These are phyloP conservation scores for Beauveria caledonica DNA, from an alignment of 2,329 filamentous ascomycete genomes.

Conservation along the genomic window DNA sequence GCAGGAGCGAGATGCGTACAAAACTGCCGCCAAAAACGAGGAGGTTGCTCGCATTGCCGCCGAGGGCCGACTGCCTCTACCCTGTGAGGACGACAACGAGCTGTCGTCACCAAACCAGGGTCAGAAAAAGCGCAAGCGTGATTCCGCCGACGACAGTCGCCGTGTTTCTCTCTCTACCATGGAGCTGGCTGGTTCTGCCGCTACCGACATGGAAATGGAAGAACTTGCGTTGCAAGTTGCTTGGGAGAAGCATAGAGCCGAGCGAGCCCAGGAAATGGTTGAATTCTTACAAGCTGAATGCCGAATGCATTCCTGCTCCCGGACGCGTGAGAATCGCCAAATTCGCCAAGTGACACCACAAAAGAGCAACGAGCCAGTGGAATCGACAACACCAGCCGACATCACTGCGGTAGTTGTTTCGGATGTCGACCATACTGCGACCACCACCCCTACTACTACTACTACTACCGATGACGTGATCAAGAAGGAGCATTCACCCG, in stretches of 20 bases:
- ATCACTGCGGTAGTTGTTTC: neutral
- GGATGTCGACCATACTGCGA: neutral
- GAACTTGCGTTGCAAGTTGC: constrained; percentile 44
- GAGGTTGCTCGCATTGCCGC: constrained; percentile 65
- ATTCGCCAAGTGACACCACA: neutral
- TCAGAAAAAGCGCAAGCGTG: constrained; percentile 17
- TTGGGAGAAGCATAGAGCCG: constrained; percentile 55
- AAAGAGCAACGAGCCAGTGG: neutral
- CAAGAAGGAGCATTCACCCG: neutral
- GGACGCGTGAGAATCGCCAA: constrained; percentile 32
- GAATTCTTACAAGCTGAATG: constrained; percentile 73
- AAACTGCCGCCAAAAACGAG: constrained; percentile 63
- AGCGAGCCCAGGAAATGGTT: constrained; percentile 62
- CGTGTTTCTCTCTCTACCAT: constrained; percentile 39
- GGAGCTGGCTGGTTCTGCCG: constrained; percentile 46
- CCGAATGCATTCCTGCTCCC: constrained; percentile 57
- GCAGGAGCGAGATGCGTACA: constrained; percentile 67
- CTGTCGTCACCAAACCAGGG: constrained; percentile 53
- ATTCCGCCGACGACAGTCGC: constrained; percentile 28
- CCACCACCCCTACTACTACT: too few relatives aligned
- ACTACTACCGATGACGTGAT: neutral
- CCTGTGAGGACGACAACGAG: constrained; percentile 44
- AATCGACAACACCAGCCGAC: constrained; percentile 4
- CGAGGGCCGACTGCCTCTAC: constrained; percentile 61
- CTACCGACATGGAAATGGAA: constrained; percentile 51